A percentile compares a stretch with the other conserved stretches of the same genome.
phyloP scores from a whole-genome alignment of 345 rosid genomes.

The Eutrema japonicum region DNA sequence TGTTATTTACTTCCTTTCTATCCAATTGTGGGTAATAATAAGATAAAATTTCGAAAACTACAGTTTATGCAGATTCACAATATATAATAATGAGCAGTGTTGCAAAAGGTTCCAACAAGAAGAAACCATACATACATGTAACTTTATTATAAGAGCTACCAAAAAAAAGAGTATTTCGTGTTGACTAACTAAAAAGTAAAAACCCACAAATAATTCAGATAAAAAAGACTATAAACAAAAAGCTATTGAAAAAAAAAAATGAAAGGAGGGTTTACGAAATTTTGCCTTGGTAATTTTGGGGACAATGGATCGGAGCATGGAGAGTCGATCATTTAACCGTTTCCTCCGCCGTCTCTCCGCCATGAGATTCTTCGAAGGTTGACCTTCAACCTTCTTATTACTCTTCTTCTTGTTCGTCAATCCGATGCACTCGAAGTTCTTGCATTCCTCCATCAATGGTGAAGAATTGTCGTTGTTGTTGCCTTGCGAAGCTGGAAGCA shows the following conservation, averaged over 20 bases:
- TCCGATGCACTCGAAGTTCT: slow-evolving; percentile 38
- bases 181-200: not conserved
- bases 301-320: slow-evolving; percentile 91
- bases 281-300: slow-evolving; percentile 92
- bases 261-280: not conserved
- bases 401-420: slow-evolving; percentile 48
- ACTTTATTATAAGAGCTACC: not conserved
- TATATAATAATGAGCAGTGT: not conserved
- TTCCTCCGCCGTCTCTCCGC: slow-evolving; percentile 89
- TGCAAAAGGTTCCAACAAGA: slow-evolving; percentile 2
- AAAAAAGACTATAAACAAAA: not conserved
- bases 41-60: not conserved
- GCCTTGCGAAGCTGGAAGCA: slow-evolving; percentile 34
- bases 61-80: not conserved
- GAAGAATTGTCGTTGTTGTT: slow-evolving; percentile 18
- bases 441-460: slow-evolving; percentile 52
- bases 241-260: not conserved
- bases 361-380: slow-evolving; percentile 90
- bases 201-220: not conserved
- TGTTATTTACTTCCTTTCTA: not conserved
- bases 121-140: slow-evolving; percentile 23
- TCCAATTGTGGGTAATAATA: not conserved
- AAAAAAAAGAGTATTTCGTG: not conserved
- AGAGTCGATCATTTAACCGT: slow-evolving; percentile 76
- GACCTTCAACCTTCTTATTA: slow-evolving; percentile 65